phyloP scores from a whole-genome alignment of 192 early-diverging fungal species.

The Paraglomus brasilianum region DNA sequence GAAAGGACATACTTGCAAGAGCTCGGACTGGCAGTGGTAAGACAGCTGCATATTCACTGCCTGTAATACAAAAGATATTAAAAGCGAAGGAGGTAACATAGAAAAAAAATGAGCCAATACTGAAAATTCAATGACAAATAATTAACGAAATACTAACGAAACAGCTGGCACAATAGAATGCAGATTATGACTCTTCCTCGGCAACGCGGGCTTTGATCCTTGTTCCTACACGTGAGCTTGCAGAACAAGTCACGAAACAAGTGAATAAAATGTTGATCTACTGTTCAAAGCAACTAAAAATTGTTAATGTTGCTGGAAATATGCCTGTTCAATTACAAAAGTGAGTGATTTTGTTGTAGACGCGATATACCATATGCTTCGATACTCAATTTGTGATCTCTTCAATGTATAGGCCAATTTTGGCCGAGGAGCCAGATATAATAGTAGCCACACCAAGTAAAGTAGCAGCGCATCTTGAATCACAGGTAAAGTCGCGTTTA shows the following conservation, averaged over 20 bases:
- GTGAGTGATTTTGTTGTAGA: conserved; percentile 36
- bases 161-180: too few relatives aligned
- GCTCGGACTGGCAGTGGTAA: conserved; percentile 96
- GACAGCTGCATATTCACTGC: conserved; percentile 92
- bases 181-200: conserved; percentile 32
- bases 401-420: conserved; percentile 59
- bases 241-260: conserved; percentile 84
- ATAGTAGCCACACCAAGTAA: conserved; percentile 85
- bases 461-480: conserved; percentile 72
- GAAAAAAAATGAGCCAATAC: too few relatives aligned
- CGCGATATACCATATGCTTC: background rate
- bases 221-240: conserved; percentile 94
- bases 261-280: conserved; percentile 73
- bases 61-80: conserved; percentile 90
- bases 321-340: conserved; percentile 52
- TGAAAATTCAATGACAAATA: too few relatives aligned
- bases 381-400: conserved; percentile 1
- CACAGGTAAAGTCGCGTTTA: conserved; percentile 44
- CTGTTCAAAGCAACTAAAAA: conserved; percentile 61
- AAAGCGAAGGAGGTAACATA: conserved; percentile 59
- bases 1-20: conserved; percentile 90
- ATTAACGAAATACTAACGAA: conserved; percentile 3
- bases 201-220: conserved; percentile 69
- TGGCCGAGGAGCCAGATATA: conserved; percentile 84
- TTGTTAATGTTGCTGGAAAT: conserved; percentile 66